phyloP scores from a whole-genome alignment of 1,139 yeast species.

The Starmera stellimalicola region DNA sequence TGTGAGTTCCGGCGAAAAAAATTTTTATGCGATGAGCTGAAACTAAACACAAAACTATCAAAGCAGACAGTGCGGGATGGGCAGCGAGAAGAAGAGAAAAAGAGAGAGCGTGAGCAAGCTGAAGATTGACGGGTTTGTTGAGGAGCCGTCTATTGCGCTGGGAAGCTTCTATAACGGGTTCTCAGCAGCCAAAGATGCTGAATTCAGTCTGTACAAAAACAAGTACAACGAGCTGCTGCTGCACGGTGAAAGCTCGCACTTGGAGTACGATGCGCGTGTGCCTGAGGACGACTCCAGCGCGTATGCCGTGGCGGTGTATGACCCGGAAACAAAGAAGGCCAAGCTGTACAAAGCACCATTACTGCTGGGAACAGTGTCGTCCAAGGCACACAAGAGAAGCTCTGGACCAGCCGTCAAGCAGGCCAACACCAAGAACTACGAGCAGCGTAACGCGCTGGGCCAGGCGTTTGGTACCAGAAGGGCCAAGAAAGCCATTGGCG shows the following conservation, averaged over 20 bases:
- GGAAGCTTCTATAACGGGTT: conserved; percentile 67
- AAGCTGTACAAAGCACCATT: conserved; percentile 57
- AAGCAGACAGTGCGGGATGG: too few species aligned
- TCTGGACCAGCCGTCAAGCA: conserved; percentile 57
- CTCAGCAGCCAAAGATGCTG: conserved; percentile 46
- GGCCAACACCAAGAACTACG: conserved; percentile 34
- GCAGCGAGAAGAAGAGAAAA: conserved; percentile 8
- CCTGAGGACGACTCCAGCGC: conserved; percentile 28
- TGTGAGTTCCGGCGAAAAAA: too few species aligned
- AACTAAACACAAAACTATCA: background rate
- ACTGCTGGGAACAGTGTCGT: conserved; percentile 43
- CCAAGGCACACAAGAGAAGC: conserved; percentile 40
- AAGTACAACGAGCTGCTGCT: conserved; percentile 39
- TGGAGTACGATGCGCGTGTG: conserved; percentile 64
- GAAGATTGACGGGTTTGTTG: conserved; percentile 12
- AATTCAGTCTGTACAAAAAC: conserved; percentile 55
- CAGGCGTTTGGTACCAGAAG: conserved; percentile 96
- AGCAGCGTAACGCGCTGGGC: conserved; percentile 77
- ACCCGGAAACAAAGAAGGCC: conserved; percentile 47
- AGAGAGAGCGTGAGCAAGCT: conserved; percentile 14
- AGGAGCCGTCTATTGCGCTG: conserved; percentile 26
- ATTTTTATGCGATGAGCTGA: conserved; percentile 3
- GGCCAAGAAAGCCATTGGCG: conserved; percentile 85
- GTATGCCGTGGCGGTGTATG: conserved; percentile 63
- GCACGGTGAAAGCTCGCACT: conserved; percentile 70